Percentiles rank a stretch among this genome's conserved stretches.
Conservation (phyloP, 352 stramenopile genomes). For the Phytophthora litchii region DNA sequence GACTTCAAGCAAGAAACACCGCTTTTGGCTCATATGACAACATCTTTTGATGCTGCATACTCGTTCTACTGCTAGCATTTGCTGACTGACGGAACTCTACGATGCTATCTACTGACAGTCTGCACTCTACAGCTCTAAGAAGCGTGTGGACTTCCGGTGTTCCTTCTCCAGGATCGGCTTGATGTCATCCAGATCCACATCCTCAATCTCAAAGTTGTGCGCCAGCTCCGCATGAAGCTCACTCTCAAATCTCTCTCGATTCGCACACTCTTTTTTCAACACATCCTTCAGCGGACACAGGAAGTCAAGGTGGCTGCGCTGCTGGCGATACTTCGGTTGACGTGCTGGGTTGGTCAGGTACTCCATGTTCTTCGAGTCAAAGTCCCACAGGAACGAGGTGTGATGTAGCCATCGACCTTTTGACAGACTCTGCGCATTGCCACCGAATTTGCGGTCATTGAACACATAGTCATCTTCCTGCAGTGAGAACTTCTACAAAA, state of each 20-base stretch:
- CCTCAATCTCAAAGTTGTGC: slow-evolving; percentile 63
- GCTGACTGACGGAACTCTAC: slow-evolving; percentile 15
- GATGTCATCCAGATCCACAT: slow-evolving; percentile 55
- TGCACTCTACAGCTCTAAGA: slow-evolving; percentile 52
- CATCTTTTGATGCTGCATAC: slow-evolving; percentile 32
- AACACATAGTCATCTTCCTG: slow-evolving; percentile 98
- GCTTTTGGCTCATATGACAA: slow-evolving; percentile 25
- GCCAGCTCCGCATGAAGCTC: slow-evolving; percentile 55
- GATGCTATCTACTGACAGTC: slow-evolving; percentile 5
- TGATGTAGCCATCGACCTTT: slow-evolving; percentile 97
- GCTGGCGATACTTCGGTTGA: slow-evolving; percentile 93
- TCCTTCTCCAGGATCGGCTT: slow-evolving; percentile 55
- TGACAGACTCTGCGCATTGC: slow-evolving; percentile 97
- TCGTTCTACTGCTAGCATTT: slow-evolving; percentile 6
- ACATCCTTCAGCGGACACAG: slow-evolving; percentile 90
- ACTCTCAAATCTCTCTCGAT: slow-evolving; percentile 48
- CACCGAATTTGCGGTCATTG: slow-evolving; percentile 94
- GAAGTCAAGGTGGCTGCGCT: slow-evolving; percentile 94
- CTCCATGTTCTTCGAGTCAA: slow-evolving; percentile 93
- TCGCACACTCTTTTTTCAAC: slow-evolving; percentile 43
- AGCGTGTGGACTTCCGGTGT: slow-evolving; percentile 71
- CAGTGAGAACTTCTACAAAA: slow-evolving; percentile 82
- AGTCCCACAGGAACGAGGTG: slow-evolving; percentile 98
- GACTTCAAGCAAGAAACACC: slow-evolving; percentile 16
- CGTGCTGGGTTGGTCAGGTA: slow-evolving; percentile 95